Evolutionary conservation across 2,329 filamentous ascomycete species (phyloP).

Genomic region (Raffaelea ambrosiae): DNA sequence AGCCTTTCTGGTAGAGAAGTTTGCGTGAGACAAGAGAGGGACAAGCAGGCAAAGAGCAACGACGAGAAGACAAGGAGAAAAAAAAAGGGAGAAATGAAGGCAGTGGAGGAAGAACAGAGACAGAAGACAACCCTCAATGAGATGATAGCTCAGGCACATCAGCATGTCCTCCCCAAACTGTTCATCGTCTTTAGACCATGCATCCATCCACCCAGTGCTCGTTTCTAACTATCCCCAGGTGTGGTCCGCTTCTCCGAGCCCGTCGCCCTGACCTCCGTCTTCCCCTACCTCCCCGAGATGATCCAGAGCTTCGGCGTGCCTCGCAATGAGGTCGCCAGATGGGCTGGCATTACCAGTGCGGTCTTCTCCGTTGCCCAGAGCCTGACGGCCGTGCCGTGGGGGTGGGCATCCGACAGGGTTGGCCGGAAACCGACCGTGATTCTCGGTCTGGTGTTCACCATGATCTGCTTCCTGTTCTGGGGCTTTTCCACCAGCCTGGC

Average conservation of each 20-base stretch:
- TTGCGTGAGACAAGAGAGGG: too few species aligned
- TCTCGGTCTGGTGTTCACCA: slow-evolving; percentile 64
- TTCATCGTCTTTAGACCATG: too few species aligned
- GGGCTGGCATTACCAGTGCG: slow-evolving; percentile 67
- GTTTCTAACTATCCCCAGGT: slow-evolving; percentile 34
- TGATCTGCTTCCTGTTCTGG: slow-evolving; percentile 73
- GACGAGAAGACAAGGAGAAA: too few species aligned
- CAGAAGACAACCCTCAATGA: too few species aligned
- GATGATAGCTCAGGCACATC: too few species aligned
- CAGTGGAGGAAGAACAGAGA: too few species aligned
- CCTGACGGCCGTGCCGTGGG: slow-evolving; percentile 65
- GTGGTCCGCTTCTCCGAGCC: slow-evolving; percentile 74
- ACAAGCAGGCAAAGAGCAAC: too few species aligned
- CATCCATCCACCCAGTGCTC: slow-evolving; percentile 3
- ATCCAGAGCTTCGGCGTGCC: slow-evolving; percentile 68
- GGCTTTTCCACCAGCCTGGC: slow-evolving; percentile 71
- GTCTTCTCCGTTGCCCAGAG: slow-evolving; percentile 67
- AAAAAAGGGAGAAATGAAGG: too few species aligned
- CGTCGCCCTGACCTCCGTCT: slow-evolving; percentile 61
- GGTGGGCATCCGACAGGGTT: slow-evolving; percentile 65
- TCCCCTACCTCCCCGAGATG: slow-evolving; percentile 70
- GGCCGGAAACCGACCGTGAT: slow-evolving; percentile 81
- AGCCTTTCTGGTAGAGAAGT: neutral
- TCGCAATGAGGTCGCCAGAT: slow-evolving; percentile 65
- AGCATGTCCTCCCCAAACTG: too few species aligned